Percentiles rank a stretch among this genome's conserved stretches.
Conservation (phyloP, 106 monocot species). For the Acanthochlamys bracteata region DNA sequence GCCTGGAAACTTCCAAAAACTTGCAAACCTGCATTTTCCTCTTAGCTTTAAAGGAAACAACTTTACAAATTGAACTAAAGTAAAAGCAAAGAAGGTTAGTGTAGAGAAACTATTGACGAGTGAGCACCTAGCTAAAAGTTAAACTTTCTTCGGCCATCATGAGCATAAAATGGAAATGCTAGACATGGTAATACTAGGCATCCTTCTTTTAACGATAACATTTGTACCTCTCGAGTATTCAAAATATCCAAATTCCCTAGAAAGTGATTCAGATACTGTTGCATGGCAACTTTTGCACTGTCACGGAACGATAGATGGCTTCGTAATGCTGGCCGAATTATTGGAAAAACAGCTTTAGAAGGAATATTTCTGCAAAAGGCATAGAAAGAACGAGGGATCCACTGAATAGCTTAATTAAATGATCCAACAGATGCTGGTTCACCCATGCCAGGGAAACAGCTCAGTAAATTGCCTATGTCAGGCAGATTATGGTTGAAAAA, state of each 20-base stretch:
- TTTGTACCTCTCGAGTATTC: slow-evolving; percentile 72
- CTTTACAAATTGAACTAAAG: too few relatives aligned
- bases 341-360: slow-evolving; percentile 81
- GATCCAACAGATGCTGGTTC: not conserved
- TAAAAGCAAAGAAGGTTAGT: too few relatives aligned
- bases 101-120: too few relatives aligned
- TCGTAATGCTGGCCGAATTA: slow-evolving; percentile 80
- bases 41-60: too few relatives aligned
- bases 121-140: too few relatives aligned
- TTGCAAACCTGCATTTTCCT: slow-evolving; percentile 69
- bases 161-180: not conserved
- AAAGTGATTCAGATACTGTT: slow-evolving; percentile 93
- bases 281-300: slow-evolving; percentile 89
- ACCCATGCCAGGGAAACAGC: too few relatives aligned
- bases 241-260: slow-evolving; percentile 94
- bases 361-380: slow-evolving; percentile 76
- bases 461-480: too few relatives aligned
- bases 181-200: not conserved
- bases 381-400: too few relatives aligned
- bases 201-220: not conserved
- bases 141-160: too few relatives aligned
- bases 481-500: too few relatives aligned
- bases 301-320: slow-evolving; percentile 83
- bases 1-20: slow-evolving; percentile 89
- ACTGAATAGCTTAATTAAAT: not conserved